Evolutionary conservation across 2,329 filamentous ascomycete species (phyloP), one percentile per base, ranked within the genome.

Genomic region (Colletotrichum endophyticum): DNA sequence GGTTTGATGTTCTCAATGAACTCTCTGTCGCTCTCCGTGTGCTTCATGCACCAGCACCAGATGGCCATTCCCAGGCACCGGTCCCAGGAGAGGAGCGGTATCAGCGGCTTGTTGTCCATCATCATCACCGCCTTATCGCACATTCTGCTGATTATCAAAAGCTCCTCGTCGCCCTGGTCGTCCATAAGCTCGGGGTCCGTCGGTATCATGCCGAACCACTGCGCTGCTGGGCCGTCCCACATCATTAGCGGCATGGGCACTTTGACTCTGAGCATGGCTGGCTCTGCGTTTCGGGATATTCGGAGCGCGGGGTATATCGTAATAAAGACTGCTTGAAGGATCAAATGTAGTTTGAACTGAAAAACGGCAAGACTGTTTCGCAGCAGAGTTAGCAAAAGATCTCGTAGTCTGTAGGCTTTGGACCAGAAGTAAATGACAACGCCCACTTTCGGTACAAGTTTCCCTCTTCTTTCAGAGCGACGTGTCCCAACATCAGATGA

Each of bases 341-440:
- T 73, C 7, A 76, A 66, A 22, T 76, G 70, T 8, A 76, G 57
- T 16, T 73, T 73, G 64, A 73, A 76, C 13, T 76, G 73, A 66
- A 64, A 76, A 36, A 76, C 44, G 16, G 73, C 70, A 53, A 76
- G 70, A 27, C 73, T 75, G 22, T 36, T 12, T 28, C 22, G 13
- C n/a, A 30, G 4, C 3, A 2, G 4, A 6, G 3, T 57, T 30
- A 53, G 63, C 36, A 39, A 39, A 39, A 19, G 15, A 1, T 39
- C 36, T 39, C 15, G 4, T 39, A 5, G 2, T 39, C 1, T 39
- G 36, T 19, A 9, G 4, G 36, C 36, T 39, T 19, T 19, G 2
- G 36, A 19, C 4, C 36, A 5, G 36, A 39, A 39, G 36, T 39
- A 39, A 39, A 59, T 27, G 56, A 59, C 22, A 19, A 6, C 56